Evolutionary conservation across 2,329 filamentous ascomycete genomes (phyloP).

Genomic region (Colletotrichum incanum): DNA sequence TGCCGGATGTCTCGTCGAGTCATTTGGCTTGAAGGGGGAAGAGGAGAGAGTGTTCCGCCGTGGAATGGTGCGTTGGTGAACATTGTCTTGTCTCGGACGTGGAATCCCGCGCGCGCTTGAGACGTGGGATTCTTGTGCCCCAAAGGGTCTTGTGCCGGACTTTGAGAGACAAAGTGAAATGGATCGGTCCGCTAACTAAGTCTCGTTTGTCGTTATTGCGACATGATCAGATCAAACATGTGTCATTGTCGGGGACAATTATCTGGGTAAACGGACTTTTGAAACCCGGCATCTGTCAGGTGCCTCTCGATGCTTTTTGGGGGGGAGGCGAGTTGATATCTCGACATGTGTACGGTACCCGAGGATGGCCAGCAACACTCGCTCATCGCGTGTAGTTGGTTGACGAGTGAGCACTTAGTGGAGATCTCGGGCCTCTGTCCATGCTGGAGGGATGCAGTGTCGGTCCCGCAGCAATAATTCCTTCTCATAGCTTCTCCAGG

Average conservation of each 20-base stretch:
- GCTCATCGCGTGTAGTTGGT: neutral
- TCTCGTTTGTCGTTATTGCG: neutral
- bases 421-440: neutral
- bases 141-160: neutral
- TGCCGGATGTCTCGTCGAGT: constrained; percentile 11
- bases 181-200: neutral
- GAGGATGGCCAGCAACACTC: neutral
- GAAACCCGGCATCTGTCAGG: neutral
- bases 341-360: neutral
- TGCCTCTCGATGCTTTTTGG: neutral
- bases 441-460: neutral
- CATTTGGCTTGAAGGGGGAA: neutral
- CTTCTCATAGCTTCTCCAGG: neutral
- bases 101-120: neutral
- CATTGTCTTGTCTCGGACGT: constrained; percentile 12
- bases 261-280: neutral
- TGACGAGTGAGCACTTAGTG: neutral
- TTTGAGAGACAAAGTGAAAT: constrained; percentile 5
- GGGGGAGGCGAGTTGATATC: neutral
- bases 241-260: neutral
- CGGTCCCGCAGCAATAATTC: neutral
- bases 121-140: neutral
- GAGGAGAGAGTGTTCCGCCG: neutral
- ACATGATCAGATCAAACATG: constrained; percentile 1
- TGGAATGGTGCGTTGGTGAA: neutral